These are phyloP conservation scores for Hapsidospora chrysogenum DNA, from an alignment of 495 filamentous ascomycete species.

Conservation along the genomic window DNA sequence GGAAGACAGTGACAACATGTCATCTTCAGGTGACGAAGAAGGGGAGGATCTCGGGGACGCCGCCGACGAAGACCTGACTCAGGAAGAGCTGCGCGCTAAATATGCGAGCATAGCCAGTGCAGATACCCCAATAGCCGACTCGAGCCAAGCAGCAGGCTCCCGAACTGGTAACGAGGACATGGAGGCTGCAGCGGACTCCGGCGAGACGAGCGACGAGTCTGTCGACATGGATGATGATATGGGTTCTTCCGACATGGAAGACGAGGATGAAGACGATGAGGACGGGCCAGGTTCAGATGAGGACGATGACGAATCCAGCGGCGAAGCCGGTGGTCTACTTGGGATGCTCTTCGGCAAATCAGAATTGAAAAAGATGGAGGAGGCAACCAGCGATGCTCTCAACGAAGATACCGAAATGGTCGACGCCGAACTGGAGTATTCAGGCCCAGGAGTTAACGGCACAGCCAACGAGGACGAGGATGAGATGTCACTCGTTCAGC, in stretches of 20 bases:
- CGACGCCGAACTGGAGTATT: constrained; percentile 4
- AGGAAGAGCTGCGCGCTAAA: constrained; percentile 62
- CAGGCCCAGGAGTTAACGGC: constrained; percentile 12
- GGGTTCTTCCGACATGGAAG: constrained; percentile 29
- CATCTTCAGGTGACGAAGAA: constrained; percentile 23
- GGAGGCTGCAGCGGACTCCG: constrained; percentile 36
- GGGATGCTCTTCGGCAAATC: constrained; percentile 43
- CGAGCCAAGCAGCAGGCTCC: no score
- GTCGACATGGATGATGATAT: constrained; percentile 82
- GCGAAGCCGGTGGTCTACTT: constrained; percentile 20
- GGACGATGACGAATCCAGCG: constrained; percentile 21
- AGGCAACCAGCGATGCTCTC: no score
- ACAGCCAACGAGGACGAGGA: constrained; percentile 1
- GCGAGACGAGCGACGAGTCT: constrained; percentile 62
- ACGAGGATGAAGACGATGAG: constrained; percentile 25
- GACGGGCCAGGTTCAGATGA: constrained; percentile 7
- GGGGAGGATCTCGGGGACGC: constrained; percentile 40
- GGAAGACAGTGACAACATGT: constrained; percentile 46
- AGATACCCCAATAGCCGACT: constrained; percentile 7
- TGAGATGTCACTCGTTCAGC: constrained; percentile 1
- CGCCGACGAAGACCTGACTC: constrained; percentile 56
- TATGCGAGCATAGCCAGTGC: constrained; percentile 37
- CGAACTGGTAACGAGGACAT: constrained; percentile 13
- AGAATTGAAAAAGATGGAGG: constrained; percentile 26
- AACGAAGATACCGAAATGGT: no score